Percentiles rank a stretch among this genome's conserved stretches.
Conservation (phyloP, 305 asterid species). For the Fraxinus paxiana region DNA sequence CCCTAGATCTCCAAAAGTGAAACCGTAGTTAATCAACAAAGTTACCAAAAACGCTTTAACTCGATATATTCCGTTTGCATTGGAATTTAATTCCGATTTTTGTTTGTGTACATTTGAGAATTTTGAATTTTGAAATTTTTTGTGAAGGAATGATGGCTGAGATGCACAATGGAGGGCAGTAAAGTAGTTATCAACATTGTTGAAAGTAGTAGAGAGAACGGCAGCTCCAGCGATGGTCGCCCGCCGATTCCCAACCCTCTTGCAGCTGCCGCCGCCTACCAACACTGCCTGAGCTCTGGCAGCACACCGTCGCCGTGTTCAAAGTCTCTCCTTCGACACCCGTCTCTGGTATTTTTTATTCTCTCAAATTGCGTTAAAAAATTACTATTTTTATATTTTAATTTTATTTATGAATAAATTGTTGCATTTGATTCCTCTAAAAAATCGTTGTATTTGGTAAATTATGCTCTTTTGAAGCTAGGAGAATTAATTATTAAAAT, state of each 20-base stretch:
- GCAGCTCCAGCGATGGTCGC: constrained; percentile 59
- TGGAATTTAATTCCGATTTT: not conserved
- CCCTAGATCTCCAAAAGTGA: constrained; percentile 46
- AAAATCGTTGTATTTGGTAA: not conserved
- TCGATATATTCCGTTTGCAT: constrained; percentile 10
- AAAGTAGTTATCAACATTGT: constrained; percentile 46
- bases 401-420: not conserved
- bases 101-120: not conserved
- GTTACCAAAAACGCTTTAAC: constrained; percentile 16
- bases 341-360: constrained; percentile 58
- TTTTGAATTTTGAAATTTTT: constrained; percentile 13
- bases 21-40: constrained; percentile 5
- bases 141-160: constrained; percentile 54
- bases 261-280: constrained; percentile 39
- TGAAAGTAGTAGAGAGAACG: constrained; percentile 35
- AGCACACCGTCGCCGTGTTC: constrained; percentile 37
- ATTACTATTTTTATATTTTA: not conserved
- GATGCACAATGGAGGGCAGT: constrained; percentile 77
- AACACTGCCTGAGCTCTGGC: constrained; percentile 41
- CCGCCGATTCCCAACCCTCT: constrained; percentile 69
- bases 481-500: not conserved
- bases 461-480: constrained; percentile 10
- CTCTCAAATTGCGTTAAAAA: not conserved
- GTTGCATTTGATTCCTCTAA: not conserved
- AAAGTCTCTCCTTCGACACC: constrained; percentile 61